Evolutionary conservation across 1,284 basidiomycete species (phyloP).

Genomic region (Irpex lacteus): DNA sequence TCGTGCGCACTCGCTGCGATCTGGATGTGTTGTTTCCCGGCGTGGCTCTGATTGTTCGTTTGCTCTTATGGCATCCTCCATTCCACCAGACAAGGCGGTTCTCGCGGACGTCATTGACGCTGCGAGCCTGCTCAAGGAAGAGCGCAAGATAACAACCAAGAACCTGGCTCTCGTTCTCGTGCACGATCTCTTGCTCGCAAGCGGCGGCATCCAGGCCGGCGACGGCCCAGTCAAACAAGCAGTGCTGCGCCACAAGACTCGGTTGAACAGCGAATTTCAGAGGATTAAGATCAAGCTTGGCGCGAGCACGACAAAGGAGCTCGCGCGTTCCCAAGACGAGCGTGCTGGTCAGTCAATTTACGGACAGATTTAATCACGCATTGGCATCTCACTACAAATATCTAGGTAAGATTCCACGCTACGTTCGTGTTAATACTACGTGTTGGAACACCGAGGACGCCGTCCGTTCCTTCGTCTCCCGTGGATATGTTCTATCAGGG

Average conservation of each 20-base stretch:
- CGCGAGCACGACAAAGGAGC: conserved; percentile 59
- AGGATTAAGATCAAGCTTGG: conserved; percentile 82
- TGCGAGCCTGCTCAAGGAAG: conserved; percentile 67
- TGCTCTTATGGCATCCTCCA: not conserved
- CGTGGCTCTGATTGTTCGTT: too few relatives aligned
- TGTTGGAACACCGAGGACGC: conserved; percentile 65
- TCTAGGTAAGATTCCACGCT: conserved; percentile 75
- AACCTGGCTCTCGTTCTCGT: conserved; percentile 82
- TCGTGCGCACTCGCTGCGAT: not conserved
- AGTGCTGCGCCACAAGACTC: conserved; percentile 79
- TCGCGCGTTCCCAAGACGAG: conserved; percentile 60
- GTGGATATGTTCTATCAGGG: conserved; percentile 51
- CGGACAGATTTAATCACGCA: not conserved
- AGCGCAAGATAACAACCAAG: conserved; percentile 69
- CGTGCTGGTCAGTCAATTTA: conserved; percentile 49
- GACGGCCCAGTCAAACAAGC: conserved; percentile 87
- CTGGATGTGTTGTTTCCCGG: not conserved
- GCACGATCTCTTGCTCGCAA: conserved; percentile 81
- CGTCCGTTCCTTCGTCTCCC: conserved; percentile 46
- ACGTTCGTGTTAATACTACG: conserved; percentile 82
- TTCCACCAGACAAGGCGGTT: conserved; percentile 60
- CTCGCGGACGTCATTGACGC: conserved; percentile 64
- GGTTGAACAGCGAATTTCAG: conserved; percentile 83
- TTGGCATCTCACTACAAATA: conserved; percentile 8
- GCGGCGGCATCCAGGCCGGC: conserved; percentile 77